These are phyloP conservation scores for Penicillium maclennaniae DNA, from an alignment of 495 filamentous ascomycete species.

Conservation along the genomic window DNA sequence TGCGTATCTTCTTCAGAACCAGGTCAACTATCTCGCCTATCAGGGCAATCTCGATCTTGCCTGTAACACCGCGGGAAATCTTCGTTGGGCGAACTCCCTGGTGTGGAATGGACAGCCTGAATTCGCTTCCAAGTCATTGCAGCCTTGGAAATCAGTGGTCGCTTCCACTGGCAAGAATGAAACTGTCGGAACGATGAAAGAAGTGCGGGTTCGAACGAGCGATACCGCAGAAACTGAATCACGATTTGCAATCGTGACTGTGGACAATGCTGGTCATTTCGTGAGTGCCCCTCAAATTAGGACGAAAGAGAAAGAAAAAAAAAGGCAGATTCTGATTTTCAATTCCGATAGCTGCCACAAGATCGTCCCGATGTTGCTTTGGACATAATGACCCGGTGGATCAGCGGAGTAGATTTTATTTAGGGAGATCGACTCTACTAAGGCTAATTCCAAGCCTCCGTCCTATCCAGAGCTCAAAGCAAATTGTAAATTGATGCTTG, in stretches of 20 bases:
- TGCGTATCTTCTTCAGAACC: conserved; percentile 29
- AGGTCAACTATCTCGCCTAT: conserved; percentile 40
- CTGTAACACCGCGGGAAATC: conserved; percentile 45
- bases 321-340: conserved; percentile 1
- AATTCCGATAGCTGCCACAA: conserved; percentile 28
- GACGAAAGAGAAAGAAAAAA: background rate
- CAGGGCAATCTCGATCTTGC: conserved; percentile 45
- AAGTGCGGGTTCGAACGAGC: conserved; percentile 10
- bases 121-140: conserved; percentile 34
- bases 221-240: conserved; percentile 1
- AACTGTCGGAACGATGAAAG: conserved; percentile 21
- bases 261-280: conserved; percentile 25
- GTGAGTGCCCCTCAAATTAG: conserved; percentile 9
- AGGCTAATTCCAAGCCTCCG: background rate
- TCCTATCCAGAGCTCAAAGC: background rate
- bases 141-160: conserved; percentile 32
- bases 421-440: background rate
- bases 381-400: conserved; percentile 35
- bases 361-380: conserved; percentile 34
- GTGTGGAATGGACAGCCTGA: conserved; percentile 43
- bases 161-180: conserved; percentile 12
- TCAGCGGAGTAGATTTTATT: conserved; percentile 22
- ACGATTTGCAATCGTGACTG: conserved; percentile 29
- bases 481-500: background rate
- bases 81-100: conserved; percentile 37